Conservation (phyloP, 2,329 filamentous ascomycete species). For the Biscogniauxia sp. region DNA sequence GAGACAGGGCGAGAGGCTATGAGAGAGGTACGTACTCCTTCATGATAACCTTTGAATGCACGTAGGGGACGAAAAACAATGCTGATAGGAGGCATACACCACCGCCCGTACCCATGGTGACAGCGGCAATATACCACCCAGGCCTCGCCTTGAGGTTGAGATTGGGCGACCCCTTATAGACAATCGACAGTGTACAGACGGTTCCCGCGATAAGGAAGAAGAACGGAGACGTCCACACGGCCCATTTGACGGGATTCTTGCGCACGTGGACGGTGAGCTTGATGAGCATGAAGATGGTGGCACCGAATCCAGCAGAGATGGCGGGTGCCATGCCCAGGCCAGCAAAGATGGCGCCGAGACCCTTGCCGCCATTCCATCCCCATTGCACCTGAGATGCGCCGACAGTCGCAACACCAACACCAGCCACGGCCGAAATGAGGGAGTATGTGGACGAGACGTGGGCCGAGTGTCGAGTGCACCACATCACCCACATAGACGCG, state of each 20-base stretch:
- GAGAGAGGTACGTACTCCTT: constrained; percentile 44
- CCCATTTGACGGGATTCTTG: constrained; percentile 69
- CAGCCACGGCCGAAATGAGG: constrained; percentile 65
- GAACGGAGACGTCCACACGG: constrained; percentile 69
- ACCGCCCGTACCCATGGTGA: constrained; percentile 62
- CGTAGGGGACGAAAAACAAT: constrained; percentile 71
- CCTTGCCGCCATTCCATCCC: constrained; percentile 68
- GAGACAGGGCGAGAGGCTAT: too few relatives aligned
- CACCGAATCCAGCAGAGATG: constrained; percentile 63
- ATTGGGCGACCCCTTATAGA: constrained; percentile 76
- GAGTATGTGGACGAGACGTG: constrained; percentile 74
- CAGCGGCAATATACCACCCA: constrained; percentile 62
- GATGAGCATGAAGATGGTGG: constrained; percentile 70
- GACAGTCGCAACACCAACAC: constrained; percentile 66
- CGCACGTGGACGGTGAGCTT: constrained; percentile 70
- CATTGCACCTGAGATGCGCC: constrained; percentile 62
- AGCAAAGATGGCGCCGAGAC: constrained; percentile 69
- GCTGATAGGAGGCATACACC: constrained; percentile 59
- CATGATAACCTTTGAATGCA: constrained; percentile 66
- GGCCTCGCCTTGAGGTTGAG: constrained; percentile 66
- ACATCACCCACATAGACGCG: constrained; percentile 74
- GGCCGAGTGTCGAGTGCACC: constrained; percentile 71
- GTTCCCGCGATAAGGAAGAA: constrained; percentile 76
- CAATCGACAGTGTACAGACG: constrained; percentile 72
- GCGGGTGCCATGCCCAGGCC: constrained; percentile 69